A percentile compares a stretch with the other conserved stretches of the same genome.
Evolutionary conservation across 2,329 filamentous ascomycete genomes (phyloP).

Genomic region (Diplodia corticola): DNA sequence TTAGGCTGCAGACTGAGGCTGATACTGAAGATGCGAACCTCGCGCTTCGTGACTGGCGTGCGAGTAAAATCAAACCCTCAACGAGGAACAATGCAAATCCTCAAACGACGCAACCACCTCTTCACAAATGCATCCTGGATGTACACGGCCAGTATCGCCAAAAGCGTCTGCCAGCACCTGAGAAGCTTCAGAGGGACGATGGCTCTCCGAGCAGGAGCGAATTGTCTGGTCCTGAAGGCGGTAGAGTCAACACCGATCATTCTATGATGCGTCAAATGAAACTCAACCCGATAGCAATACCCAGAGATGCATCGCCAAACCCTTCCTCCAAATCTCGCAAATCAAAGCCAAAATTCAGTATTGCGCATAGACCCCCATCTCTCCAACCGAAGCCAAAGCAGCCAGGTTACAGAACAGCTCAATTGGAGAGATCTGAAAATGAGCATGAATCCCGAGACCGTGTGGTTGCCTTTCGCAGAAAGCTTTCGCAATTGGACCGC

Average conservation of each 20-base stretch:
- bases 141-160: conserved; percentile 25
- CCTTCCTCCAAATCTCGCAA: not conserved
- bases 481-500: conserved; percentile 34
- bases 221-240: not conserved
- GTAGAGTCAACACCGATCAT: not conserved
- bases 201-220: not conserved
- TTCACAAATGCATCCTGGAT: conserved; percentile 29
- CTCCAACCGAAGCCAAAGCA: conserved; percentile 3
- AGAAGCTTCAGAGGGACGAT: not conserved
- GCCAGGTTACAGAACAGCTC: conserved; percentile 36
- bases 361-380: not conserved
- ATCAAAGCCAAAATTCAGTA: not conserved
- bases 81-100: not conserved
- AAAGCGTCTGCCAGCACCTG: conserved; percentile 4
- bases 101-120: conserved; percentile 24
- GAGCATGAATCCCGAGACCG: conserved; percentile 39
- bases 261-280: conserved; percentile 4
- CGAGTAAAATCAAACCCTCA: conserved; percentile 41
- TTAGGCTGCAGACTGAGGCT: conserved; percentile 52
- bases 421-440: conserved; percentile 47
- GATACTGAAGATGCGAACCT: conserved; percentile 58
- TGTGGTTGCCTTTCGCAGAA: conserved; percentile 40
- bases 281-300: not conserved
- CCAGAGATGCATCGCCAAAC: not conserved
- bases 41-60: conserved; percentile 53